Evolutionary conservation across 2,329 filamentous ascomycete genomes (phyloP), one percentile per base, ranked within the genome.

Genomic region (Zelopaecilomyces penicillatus): DNA sequence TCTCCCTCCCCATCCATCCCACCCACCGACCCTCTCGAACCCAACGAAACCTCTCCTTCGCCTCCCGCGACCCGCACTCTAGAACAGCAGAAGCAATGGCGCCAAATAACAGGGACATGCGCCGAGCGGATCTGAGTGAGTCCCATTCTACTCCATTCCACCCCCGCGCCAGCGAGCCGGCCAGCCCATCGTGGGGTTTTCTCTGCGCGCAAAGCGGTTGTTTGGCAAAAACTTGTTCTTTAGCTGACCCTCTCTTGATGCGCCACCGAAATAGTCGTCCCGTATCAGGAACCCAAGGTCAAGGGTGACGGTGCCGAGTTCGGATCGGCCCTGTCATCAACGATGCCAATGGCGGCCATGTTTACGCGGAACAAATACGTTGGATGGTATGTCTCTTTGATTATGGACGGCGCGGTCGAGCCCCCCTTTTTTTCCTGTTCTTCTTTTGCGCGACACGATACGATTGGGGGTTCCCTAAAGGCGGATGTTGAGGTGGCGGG

Each of bases 281-380:
- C 90, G 49, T 96, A 93, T 66, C 80, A 87, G 65, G 84, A 85
- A 56, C 87, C 88, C 37, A 71, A 75, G 40, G 71, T 78, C 56
- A 80, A 82, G 57, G 76, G 75, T 58, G 75, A 78, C 19, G 57
- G 71, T 50, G 70, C 76, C 52, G 89, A 95, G 60, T 77, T 95
- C 65, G 73, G 79, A 43, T 83, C 85, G 66, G 87, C 74, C 29
- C 59, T 83, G 44, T 71, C 76, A 29, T 91, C 83, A 60, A 94
- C 90, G 32, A 73, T 97, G 60, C 91, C 91, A 47, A 96, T 96
- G 91, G 89, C 87, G 47, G 90, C 90, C 52, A 94, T 95, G 76
- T 93, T 95, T 63, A 93, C 85, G 56, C 78, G 89, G 54, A 95
- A 95, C 70, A 85, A 87, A 76, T 93, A 78, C 58, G 68, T 83